Evolutionary conservation across 2,329 filamentous ascomycete genomes (phyloP).

Genomic region (Capronia epimyces): DNA sequence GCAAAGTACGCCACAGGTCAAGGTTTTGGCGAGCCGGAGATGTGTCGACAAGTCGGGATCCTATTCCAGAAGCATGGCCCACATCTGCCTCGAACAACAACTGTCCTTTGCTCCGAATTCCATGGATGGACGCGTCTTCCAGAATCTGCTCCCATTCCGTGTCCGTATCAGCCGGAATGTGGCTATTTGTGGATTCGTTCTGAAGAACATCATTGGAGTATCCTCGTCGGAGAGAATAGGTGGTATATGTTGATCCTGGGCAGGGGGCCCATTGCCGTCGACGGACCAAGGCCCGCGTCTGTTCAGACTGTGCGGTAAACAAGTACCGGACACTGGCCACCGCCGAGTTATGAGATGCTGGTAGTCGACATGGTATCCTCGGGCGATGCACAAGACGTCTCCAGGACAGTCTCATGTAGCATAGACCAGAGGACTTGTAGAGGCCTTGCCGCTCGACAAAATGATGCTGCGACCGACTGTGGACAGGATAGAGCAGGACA

Average conservation of each 20-base stretch:
- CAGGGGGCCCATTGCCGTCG: not conserved
- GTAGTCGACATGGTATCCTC: slow-evolving; percentile 4
- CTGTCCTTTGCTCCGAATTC: slow-evolving; percentile 31
- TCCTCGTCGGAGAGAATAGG: not conserved
- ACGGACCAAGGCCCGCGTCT: not conserved
- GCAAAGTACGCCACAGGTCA: slow-evolving; percentile 42
- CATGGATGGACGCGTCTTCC: slow-evolving; percentile 24
- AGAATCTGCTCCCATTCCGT: slow-evolving; percentile 22
- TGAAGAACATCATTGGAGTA: not conserved
- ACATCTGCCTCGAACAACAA: slow-evolving; percentile 42
- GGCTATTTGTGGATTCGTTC: not conserved
- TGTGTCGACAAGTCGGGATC: slow-evolving; percentile 38
- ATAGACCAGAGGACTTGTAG: not conserved
- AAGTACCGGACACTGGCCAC: not conserved
- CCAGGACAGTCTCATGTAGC: slow-evolving; percentile 21
- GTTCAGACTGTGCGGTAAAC: not conserved
- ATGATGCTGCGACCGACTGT: not conserved
- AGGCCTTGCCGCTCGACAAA: not conserved
- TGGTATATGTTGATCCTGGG: not conserved
- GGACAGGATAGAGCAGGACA: not conserved
- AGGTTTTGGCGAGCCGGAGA: slow-evolving; percentile 34
- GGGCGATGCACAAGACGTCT: slow-evolving; percentile 17
- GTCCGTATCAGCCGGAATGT: not conserved
- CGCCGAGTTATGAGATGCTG: not conserved
- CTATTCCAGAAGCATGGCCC: slow-evolving; percentile 34